phyloP scores from a whole-genome alignment of 768 basidiomycete genomes.

The Lentinula guzmanii region DNA sequence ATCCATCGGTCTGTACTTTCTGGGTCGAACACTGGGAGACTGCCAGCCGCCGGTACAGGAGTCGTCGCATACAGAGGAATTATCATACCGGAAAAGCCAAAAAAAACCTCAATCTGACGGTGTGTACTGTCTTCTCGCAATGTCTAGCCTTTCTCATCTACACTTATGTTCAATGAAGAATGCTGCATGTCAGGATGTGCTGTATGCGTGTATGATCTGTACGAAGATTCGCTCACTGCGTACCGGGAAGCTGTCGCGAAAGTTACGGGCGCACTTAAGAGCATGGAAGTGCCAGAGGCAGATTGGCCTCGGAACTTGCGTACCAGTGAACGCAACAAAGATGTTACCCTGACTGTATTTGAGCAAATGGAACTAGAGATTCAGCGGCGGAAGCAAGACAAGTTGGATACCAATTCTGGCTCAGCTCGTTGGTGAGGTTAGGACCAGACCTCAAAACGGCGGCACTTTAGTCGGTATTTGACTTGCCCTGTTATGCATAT shows the following conservation, averaged over 20 bases:
- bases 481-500: too few relatives aligned
- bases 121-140: slow-evolving; percentile 21
- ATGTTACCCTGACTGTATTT: slow-evolving; percentile 55
- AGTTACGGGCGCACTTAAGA: slow-evolving; percentile 44
- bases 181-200: slow-evolving; percentile 96
- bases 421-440: too few relatives aligned
- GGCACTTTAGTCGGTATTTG: too few relatives aligned
- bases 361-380: slow-evolving; percentile 63
- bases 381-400: slow-evolving; percentile 32
- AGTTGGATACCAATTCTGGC: neutral
- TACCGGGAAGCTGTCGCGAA: slow-evolving; percentile 52
- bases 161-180: slow-evolving; percentile 35
- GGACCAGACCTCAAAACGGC: too few relatives aligned
- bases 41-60: slow-evolving; percentile 1
- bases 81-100: slow-evolving; percentile 55
- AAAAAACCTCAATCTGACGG: slow-evolving; percentile 61
- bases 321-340: slow-evolving; percentile 15
- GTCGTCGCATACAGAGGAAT: slow-evolving; percentile 43
- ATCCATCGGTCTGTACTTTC: slow-evolving; percentile 5
- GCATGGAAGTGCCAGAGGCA: slow-evolving; percentile 41
- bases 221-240: slow-evolving; percentile 62
- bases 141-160: neutral
- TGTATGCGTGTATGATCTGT: slow-evolving; percentile 85
- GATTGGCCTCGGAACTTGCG: slow-evolving; percentile 64
- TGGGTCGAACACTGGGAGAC: neutral